phyloP scores from a whole-genome alignment of 768 basidiomycete species.

The Serendipita vermifera region DNA sequence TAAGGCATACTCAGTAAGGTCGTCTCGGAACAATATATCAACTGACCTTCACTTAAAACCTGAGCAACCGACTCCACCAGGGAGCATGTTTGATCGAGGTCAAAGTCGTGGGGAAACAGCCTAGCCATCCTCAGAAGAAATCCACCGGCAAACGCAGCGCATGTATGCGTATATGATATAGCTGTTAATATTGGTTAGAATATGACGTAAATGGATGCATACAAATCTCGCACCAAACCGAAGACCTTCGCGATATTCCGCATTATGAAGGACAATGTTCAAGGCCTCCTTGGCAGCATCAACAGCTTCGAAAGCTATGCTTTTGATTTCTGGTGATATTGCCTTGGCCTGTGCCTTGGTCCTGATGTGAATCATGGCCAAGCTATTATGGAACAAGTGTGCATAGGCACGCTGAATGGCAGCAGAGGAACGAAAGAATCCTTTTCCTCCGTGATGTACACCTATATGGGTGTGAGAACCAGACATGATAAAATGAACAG shows the following conservation, averaged over 20 bases:
- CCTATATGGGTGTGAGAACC: background rate
- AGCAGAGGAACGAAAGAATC: conserved; percentile 18
- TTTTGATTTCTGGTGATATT: conserved; percentile 17
- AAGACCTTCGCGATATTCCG: conserved; percentile 16
- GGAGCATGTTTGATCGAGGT: conserved; percentile 14
- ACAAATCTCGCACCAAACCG: conserved; percentile 12
- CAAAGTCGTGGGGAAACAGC: conserved; percentile 16
- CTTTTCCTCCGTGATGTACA: conserved; percentile 10
- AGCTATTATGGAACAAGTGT: conserved; percentile 15
- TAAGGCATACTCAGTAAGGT: conserved; percentile 3
- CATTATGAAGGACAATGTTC: conserved; percentile 15
- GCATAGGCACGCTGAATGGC: conserved; percentile 17
- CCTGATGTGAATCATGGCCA: conserved; percentile 14
- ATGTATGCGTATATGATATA: conserved; percentile 18
- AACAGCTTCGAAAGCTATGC: conserved; percentile 14
- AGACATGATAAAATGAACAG: background rate
- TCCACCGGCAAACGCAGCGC: conserved; percentile 17
- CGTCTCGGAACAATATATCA: background rate
- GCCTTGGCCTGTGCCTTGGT: conserved; percentile 14
- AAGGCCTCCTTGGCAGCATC: conserved; percentile 15
- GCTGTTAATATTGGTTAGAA: background rate
- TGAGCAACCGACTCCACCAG: conserved; percentile 14
- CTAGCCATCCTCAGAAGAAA: conserved; percentile 17
- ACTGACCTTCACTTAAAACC: conserved; percentile 16
- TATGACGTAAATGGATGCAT: background rate